phyloP scores from a whole-genome alignment of 2,329 filamentous ascomycete genomes.

The Nigrospora sphaerica region DNA sequence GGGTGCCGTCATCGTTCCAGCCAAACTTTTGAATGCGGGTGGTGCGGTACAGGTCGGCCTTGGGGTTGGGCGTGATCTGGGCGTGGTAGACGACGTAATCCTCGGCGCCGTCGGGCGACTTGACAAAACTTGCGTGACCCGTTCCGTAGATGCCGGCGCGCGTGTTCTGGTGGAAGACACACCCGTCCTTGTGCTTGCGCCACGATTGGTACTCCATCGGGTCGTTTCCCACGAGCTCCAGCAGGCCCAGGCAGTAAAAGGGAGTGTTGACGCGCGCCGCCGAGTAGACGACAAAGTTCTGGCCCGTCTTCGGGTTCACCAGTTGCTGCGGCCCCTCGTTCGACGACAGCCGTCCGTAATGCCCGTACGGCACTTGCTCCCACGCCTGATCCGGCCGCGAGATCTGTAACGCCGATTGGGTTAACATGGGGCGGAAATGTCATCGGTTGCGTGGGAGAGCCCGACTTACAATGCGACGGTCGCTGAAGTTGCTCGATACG shows the following conservation, averaged over 20 bases:
- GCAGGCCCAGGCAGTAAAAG: constrained; percentile 27
- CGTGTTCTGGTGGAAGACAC: constrained; percentile 28
- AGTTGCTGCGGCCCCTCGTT: constrained; percentile 29
- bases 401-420: constrained; percentile 10
- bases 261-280: constrained; percentile 29
- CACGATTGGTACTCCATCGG: constrained; percentile 28
- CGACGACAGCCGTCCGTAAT: constrained; percentile 23
- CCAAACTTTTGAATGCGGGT: constrained; percentile 23
- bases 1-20: constrained; percentile 26
- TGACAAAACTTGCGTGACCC: constrained; percentile 26
- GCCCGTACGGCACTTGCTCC: constrained; percentile 27
- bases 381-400: constrained; percentile 25
- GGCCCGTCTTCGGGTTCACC: constrained; percentile 25
- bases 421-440: too few species aligned
- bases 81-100: constrained; percentile 28
- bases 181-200: constrained; percentile 24
- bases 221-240: constrained; percentile 26
- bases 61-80: constrained; percentile 23
- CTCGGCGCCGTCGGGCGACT: constrained; percentile 23
- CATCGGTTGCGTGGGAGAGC: too few species aligned
- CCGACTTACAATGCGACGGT: constrained; percentile 17
- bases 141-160: constrained; percentile 22
- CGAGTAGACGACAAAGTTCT: constrained; percentile 27
- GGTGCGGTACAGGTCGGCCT: constrained; percentile 23
- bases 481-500: constrained; percentile 20